Evolutionary conservation across 805 yeast species (phyloP).

Genomic region (Wickerhamomyces chambardii): DNA sequence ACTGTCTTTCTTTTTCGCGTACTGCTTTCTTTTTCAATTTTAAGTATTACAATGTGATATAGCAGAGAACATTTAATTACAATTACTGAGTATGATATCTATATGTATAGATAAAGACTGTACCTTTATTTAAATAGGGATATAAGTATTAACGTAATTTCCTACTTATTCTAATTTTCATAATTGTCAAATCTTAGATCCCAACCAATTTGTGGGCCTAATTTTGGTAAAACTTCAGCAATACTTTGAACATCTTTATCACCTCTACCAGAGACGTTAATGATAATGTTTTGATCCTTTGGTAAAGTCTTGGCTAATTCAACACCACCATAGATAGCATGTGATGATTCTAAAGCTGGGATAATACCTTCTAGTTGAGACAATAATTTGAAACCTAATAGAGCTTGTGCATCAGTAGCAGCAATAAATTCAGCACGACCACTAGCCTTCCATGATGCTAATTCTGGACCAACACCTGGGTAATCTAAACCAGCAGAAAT

Average conservation of each 20-base stretch:
- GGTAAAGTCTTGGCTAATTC: conserved; percentile 79
- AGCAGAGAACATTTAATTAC: too few relatives aligned
- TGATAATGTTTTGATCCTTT: conserved; percentile 72
- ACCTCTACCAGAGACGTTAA: conserved; percentile 96
- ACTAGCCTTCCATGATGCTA: conserved; percentile 88
- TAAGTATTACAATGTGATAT: too few relatives aligned
- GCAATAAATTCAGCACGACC: conserved; percentile 90
- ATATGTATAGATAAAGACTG: too few relatives aligned
- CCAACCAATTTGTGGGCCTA: conserved; percentile 94
- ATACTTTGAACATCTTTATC: conserved; percentile 98
- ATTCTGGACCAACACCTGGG: conserved; percentile 99
- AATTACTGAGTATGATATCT: too few relatives aligned
- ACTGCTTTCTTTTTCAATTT: too few relatives aligned
- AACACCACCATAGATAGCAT: conserved; percentile 89
- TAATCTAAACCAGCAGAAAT: conserved; percentile 98
- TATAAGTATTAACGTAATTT: too few relatives aligned
- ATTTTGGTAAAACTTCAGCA: conserved; percentile 83
- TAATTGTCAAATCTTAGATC: conserved; percentile 73
- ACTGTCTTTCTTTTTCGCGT: too few relatives aligned
- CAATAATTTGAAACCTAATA: conserved; percentile 79
- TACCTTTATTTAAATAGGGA: too few relatives aligned
- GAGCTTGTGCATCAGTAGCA: conserved; percentile 93
- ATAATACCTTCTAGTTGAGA: conserved; percentile 96
- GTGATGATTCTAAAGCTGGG: conserved; percentile 97
- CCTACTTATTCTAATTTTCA: too few relatives aligned